phyloP scores from a whole-genome alignment of 192 early-diverging fungal species.

The Coemansia sp. region DNA sequence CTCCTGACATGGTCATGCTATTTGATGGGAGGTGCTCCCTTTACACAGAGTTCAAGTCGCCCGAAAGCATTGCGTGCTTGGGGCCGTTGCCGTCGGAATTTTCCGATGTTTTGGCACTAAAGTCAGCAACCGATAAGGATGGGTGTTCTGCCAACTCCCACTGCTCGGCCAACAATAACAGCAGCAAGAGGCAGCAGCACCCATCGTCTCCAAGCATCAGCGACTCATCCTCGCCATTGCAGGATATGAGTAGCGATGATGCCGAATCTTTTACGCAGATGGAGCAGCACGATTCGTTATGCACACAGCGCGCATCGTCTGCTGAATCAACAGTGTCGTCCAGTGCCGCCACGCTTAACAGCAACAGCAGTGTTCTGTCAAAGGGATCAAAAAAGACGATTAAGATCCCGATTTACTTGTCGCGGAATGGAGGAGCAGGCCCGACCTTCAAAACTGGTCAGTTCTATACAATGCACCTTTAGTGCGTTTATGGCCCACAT shows the following conservation, averaged over 20 bases:
- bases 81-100: constrained; percentile 45
- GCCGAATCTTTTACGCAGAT: constrained; percentile 8
- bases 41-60: constrained; percentile 46
- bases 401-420: constrained; percentile 47
- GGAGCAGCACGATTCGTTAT: background rate
- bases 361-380: constrained; percentile 5
- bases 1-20: constrained; percentile 68
- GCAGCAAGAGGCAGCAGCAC: constrained; percentile 15
- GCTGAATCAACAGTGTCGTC: constrained; percentile 46
- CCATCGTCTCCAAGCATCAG: constrained; percentile 50
- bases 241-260: constrained; percentile 25
- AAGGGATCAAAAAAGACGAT: constrained; percentile 11
- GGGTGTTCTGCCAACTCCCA: background rate
- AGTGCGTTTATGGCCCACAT: background rate
- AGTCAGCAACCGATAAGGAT: background rate
- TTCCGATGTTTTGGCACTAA: constrained; percentile 7
- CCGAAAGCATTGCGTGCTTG: constrained; percentile 44
- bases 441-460: constrained; percentile 54
- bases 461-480: constrained; percentile 47
- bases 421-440: constrained; percentile 44
- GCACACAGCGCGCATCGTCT: constrained; percentile 43
- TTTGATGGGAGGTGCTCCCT: constrained; percentile 62
- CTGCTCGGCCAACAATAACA: background rate
- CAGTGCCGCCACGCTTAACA: constrained; percentile 28
- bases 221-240: constrained; percentile 30